Evolutionary conservation across 257 asterid genomes (phyloP).

Genomic region (Ilex aquifolium): DNA sequence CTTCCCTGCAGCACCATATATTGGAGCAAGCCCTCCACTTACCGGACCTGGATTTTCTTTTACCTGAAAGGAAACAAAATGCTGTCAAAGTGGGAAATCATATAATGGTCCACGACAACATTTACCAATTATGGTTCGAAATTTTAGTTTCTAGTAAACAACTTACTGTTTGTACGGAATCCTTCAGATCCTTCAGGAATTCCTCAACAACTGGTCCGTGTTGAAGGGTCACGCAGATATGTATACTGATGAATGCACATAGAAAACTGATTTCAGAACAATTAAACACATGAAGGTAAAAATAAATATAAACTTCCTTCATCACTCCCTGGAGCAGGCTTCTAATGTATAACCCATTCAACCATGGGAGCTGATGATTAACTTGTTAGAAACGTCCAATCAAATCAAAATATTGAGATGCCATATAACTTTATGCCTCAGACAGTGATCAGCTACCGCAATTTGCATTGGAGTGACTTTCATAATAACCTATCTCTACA

Average conservation of each 20-base stretch:
- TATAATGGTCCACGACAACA: no score
- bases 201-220: conserved; percentile 64
- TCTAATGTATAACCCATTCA: not conserved
- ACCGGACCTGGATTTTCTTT: conserved; percentile 89
- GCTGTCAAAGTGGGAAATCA: not conserved
- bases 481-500: not conserved
- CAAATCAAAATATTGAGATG: no score
- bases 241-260: conserved; percentile 55
- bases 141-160: not conserved
- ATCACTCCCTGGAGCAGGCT: not conserved
- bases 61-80: conserved; percentile 46
- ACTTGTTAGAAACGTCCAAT: no score
- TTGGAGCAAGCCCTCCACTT: conserved; percentile 91
- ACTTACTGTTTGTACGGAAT: conserved; percentile 73
- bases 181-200: conserved; percentile 68
- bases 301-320: not conserved
- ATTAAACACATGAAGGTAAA: not conserved
- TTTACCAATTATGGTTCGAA: no score
- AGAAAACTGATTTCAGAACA: conserved; percentile 7
- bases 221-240: conserved; percentile 95
- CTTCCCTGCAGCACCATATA: conserved; percentile 97
- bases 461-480: no score
- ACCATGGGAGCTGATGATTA: no score
- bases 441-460: no score
- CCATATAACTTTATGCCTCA: no score